phyloP scores from a whole-genome alignment of 306 rosid species.

The Rosa persica region DNA sequence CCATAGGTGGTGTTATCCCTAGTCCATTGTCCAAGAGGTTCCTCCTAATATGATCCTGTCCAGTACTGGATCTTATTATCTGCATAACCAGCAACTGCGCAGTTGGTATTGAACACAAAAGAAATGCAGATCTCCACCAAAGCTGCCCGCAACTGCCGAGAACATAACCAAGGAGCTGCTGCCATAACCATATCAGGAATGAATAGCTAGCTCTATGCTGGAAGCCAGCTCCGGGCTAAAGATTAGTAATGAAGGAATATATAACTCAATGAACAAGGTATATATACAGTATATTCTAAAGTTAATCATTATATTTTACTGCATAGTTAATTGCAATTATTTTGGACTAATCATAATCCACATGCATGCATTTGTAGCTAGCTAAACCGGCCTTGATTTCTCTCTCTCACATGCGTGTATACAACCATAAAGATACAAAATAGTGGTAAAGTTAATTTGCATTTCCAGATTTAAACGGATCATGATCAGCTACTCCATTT shows the following conservation, averaged over 20 bases:
- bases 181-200: not conserved
- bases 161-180: not conserved
- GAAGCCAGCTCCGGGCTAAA: not conserved
- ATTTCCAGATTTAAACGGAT: not conserved
- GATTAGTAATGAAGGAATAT: not conserved
- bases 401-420: not conserved
- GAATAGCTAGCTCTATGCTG: not conserved
- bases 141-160: not conserved
- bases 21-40: not conserved
- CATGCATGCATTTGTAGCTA: not conserved
- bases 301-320: not conserved
- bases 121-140: not conserved
- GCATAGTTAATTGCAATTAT: not conserved
- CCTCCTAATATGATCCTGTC: not conserved
- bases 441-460: not conserved
- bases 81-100: not conserved
- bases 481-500: not conserved
- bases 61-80: not conserved
- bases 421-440: not conserved
- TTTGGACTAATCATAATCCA: not conserved
- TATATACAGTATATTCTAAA: not conserved
- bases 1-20: conserved; percentile 10
- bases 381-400: not conserved
- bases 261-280: not conserved
- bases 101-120: not conserved